Evolutionary conservation across 805 yeast genomes (phyloP), one percentile per base, ranked within the genome.

Genomic region (Millerago galiae): DNA sequence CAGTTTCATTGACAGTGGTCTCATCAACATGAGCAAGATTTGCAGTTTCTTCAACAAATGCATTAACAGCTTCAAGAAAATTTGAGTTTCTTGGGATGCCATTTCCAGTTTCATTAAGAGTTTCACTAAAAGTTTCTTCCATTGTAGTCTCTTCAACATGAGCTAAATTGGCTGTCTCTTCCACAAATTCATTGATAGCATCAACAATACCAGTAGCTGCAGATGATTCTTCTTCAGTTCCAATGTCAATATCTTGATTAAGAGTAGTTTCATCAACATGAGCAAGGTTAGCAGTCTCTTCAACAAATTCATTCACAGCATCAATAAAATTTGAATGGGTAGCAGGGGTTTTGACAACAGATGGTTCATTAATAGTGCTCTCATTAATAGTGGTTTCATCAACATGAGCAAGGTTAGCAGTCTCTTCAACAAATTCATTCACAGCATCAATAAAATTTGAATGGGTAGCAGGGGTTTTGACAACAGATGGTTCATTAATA

Each of bases 381-480:
- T 27, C 30, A 10, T 27, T n/a, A 27, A n/a, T n/a, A 7, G 30
- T 13, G 13, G 32, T 27, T 16, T 41, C 38, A 14, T 40, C 36
- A 25, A 26, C 34, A 5, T 31, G 37, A 10, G 32, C 33, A 33
- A 39, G 16, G n/a, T 39, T 34, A 16, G 34, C 42, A 10, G 34
- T 34, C n/a, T 33, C 35, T 25, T 27, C 36, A 29, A 34, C 38
- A 33, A 35, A 39, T 31, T 42, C 24, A 18, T 12, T 37, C 9
- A 25, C 44, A 8, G 34, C 42, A 42, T 46, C 46, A 35, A 35
- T 40, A 10, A 37, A 39, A 15, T 33, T 44, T 14, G 32, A 40
- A 11, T 12, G 40, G 9, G 17, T 6, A 15, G 8, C 5, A 14
- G 21, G 27, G 16, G 12, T 24, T 16, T 30, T 27, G 29, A 14